Evolutionary conservation across 306 rosid species (phyloP).

Genomic region (Luffa aegyptiaca): DNA sequence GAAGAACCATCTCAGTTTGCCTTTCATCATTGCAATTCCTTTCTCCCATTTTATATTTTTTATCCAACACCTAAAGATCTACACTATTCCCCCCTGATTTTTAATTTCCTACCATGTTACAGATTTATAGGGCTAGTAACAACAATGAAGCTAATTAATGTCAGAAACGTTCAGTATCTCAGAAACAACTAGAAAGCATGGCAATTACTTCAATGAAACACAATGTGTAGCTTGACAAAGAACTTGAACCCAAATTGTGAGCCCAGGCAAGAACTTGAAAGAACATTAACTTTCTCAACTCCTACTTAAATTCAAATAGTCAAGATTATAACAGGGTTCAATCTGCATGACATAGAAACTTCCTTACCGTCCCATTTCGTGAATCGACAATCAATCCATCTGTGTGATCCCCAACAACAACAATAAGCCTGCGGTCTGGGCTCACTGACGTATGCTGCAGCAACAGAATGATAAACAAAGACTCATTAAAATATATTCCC

Average conservation of each 20-base stretch:
- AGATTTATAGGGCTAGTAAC: neutral
- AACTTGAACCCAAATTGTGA: neutral
- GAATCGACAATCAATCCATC: slow-evolving; percentile 23
- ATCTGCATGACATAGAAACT: neutral
- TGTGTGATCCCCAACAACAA: slow-evolving; percentile 25
- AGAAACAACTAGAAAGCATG: neutral
- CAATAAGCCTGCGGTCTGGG: slow-evolving; percentile 13
- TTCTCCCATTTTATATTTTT: neutral
- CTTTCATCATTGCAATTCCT: neutral
- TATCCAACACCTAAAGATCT: neutral
- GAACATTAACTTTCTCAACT: neutral
- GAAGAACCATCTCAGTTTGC: neutral
- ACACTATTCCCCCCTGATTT: neutral
- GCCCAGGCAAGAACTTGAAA: neutral
- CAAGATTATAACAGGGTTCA: neutral
- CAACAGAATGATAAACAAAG: neutral
- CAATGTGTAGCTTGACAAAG: neutral
- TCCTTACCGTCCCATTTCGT: slow-evolving; percentile 19
- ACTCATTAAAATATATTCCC: neutral
- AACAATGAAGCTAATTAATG: neutral
- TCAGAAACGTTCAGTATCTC: neutral
- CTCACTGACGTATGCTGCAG: slow-evolving; percentile 26
- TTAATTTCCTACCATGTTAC: neutral
- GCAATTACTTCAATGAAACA: neutral
- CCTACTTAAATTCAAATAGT: neutral